Evolutionary conservation across 768 basidiomycete genomes (phyloP), one percentile per base, ranked within the genome.

Genomic region (Collybiopsis luxurians): DNA sequence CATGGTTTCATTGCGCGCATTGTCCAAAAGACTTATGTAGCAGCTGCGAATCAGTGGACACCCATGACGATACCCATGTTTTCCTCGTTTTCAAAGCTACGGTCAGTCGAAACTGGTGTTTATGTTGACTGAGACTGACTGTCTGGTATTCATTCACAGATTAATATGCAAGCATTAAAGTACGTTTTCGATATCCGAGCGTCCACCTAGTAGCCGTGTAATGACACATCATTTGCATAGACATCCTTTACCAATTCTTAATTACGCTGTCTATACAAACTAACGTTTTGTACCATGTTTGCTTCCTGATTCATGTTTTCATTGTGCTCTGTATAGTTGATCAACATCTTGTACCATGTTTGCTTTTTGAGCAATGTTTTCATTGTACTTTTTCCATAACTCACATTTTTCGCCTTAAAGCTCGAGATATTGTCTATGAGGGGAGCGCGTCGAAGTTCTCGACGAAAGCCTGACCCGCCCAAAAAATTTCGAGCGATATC

Each of bases 1-100:
- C 84, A 62, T 98, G 95, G 95, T 90, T 87, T 71, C 83, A 89
- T 62, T 98, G 95, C 65, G 92, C 85, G 3, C 92, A 93, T 66
- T 97, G 95, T 65, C 79, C 80, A 5, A 86, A 82, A 62, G 95
- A 98, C 67, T 74, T 96, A n/a, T 97, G 95, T 71, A 84, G 85
- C 40, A 79, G 79, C 30, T 96, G 95, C 63, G 90, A 95, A 69
- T 78, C 74, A 45, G 73, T 89, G 26, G 92, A 92, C 64, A 87
- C 88, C 44, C 95, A 97, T 65, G 82, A 95, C 62, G 77, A 82
- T 58, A 84, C 82, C 1, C 95, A 96, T 66, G 71, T 92, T 42
- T 98, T 95, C 70, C 76, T 95, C 31, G 89, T 90, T 7, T 89
- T 97, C 74, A 98, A 98, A 69, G 84, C 92, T 1, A 74, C 78